Evolutionary conservation across 495 filamentous ascomycete species (phyloP).

Genomic region (Rostrohypoxylon terebratum): DNA sequence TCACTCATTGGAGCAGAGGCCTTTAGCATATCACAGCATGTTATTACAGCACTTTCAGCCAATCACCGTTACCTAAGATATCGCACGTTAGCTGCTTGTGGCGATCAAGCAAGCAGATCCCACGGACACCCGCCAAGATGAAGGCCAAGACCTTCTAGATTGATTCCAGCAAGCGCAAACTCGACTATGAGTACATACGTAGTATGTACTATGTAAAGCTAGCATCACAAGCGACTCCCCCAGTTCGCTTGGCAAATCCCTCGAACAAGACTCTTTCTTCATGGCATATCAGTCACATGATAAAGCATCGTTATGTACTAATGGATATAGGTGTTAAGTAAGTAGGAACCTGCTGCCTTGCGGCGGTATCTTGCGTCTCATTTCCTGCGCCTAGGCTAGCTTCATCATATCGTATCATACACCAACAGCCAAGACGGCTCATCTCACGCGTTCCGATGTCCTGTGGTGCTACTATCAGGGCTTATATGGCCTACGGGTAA

Average conservation of each 20-base stretch:
- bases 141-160: conserved; percentile 25
- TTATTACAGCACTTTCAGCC: conserved; percentile 11
- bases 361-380: background rate
- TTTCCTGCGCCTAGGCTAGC: background rate
- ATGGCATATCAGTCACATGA: conserved; percentile 34
- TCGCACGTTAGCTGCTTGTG: conserved; percentile 20
- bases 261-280: background rate
- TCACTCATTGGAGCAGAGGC: conserved; percentile 21
- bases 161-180: conserved; percentile 26
- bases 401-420: conserved; percentile 4
- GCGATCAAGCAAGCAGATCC: conserved; percentile 12
- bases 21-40: conserved; percentile 15
- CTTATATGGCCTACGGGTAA: background rate
- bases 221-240: background rate
- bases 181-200: too few species aligned
- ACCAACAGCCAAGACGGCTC: background rate
- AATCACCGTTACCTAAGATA: conserved; percentile 37
- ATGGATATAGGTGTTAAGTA: background rate
- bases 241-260: background rate
- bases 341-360: conserved; percentile 11
- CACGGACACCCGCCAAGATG: background rate
- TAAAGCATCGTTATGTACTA: conserved; percentile 8
- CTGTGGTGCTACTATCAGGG: background rate
- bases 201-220: too few species aligned
- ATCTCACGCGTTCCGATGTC: background rate